Evolutionary conservation across 2,329 filamentous ascomycete species (phyloP), one percentile per base, ranked within the genome.

Genomic region (Sarocladium oryzae): DNA sequence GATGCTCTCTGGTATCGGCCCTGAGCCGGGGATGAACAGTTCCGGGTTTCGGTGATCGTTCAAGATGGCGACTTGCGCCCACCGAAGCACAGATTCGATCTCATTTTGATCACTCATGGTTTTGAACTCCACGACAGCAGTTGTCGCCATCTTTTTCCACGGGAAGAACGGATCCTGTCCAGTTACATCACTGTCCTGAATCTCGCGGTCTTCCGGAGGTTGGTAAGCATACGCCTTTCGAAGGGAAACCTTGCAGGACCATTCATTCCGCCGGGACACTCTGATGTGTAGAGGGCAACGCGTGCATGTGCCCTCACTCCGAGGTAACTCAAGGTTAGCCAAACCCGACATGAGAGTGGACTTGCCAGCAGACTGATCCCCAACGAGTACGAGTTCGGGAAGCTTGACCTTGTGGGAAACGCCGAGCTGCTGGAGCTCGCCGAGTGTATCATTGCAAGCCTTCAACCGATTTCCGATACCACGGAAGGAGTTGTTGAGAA

Each of bases 301-400:
- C 0, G 90, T 96, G 60, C 90, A 95, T 0, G 85, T 87, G 0
- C 85, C 86, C 3, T 79, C 78, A 36, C 78, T 81, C 2, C 85
- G 76, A 0, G 89, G 89, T 0, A 92, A 79, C 18, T 83, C 82
- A 21, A 93, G 84, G 3, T 84, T 86, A 0, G 78, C 74, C 43
- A 87, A 78, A 0, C 79, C 83, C 11, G 83, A 83, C 77, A 79
- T 79, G 4, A 79, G 61, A 24, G 72, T 89, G 0, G 84, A 89
- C 62, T 96, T 96, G 0, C 90, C 91, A 0, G 89, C 86, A 0
- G 82, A 88, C 60, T 96, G 90, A 46, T 95, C 89, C 0, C 90
- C 90, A 0, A 95, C 82, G 0, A 95, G 79, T 5, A 92, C 86
- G 9, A 95, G 82, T 57, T 89, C 88, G 0, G 90, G 89, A 0